These are phyloP conservation scores for Yamadazyma paraphyllophila DNA, from an alignment of 805 yeast species.

Conservation along the genomic window DNA sequence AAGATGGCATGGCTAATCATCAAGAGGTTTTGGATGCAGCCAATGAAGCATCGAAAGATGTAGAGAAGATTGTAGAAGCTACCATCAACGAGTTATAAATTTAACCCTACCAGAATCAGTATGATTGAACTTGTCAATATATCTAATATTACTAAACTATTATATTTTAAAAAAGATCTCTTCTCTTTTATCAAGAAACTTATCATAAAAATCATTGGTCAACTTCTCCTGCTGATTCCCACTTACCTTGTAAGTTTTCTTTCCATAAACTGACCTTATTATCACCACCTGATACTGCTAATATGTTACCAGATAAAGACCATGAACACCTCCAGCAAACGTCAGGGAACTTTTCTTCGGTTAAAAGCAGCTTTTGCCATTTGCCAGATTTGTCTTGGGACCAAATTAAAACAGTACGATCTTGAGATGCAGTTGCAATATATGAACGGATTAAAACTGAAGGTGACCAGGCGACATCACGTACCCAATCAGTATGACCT, in stretches of 20 bases:
- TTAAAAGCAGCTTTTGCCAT: slow-evolving; percentile 81
- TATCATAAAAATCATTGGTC: slow-evolving; percentile 52
- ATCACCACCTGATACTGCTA: slow-evolving; percentile 96
- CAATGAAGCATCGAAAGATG: slow-evolving; percentile 75
- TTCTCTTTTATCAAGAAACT: neutral
- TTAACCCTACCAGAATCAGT: neutral
- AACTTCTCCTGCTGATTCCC: slow-evolving; percentile 98
- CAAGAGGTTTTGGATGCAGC: slow-evolving; percentile 89
- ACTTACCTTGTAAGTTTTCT: slow-evolving; percentile 85
- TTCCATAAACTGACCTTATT: slow-evolving; percentile 96
- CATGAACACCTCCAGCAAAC: slow-evolving; percentile 98
- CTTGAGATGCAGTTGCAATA: slow-evolving; percentile 96
- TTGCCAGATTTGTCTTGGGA: slow-evolving; percentile 66
- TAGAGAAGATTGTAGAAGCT: slow-evolving; percentile 64
- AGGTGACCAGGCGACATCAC: slow-evolving; percentile 99
- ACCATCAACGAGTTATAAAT: slow-evolving; percentile 46
- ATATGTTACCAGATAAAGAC: slow-evolving; percentile 92
- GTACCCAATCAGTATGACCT: slow-evolving; percentile 97
- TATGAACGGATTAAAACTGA: slow-evolving; percentile 81
- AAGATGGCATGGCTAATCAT: slow-evolving; percentile 82
- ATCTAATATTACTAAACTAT: neutral
- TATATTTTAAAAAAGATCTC: neutral
- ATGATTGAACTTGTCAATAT: neutral
- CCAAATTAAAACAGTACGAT: slow-evolving; percentile 93
- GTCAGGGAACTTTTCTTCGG: slow-evolving; percentile 85